These are phyloP conservation scores for Aspergillus luchuensis DNA, from an alignment of 2,329 filamentous ascomycete species.

Conservation along the genomic window DNA sequence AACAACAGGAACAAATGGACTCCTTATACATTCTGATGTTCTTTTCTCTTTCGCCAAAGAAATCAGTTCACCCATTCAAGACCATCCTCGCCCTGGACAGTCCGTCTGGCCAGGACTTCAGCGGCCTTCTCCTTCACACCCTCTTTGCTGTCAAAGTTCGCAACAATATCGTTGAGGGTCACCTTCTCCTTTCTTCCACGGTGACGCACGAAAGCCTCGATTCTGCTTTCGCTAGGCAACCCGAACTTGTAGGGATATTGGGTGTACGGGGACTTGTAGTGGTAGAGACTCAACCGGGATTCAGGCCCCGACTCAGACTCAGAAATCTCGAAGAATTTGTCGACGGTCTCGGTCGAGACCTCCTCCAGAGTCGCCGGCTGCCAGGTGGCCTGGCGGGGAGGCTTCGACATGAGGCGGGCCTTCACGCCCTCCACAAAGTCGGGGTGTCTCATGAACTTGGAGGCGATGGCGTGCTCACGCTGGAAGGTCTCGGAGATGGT, in stretches of 20 bases:
- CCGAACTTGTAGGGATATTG: constrained; percentile 75
- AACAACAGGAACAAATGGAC: neutral
- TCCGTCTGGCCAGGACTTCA: constrained; percentile 69
- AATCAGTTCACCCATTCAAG: constrained; percentile 30
- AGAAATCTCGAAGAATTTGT: constrained; percentile 68
- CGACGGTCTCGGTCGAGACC: constrained; percentile 60
- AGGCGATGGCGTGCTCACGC: constrained; percentile 80
- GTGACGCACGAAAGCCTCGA: constrained; percentile 48
- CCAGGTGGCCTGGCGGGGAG: constrained; percentile 70
- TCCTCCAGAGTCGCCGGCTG: constrained; percentile 71
- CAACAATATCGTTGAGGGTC: constrained; percentile 65
- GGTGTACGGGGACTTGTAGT: constrained; percentile 55
- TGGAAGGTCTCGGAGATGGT: constrained; percentile 81
- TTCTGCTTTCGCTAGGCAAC: constrained; percentile 68
- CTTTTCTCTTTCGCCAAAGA: constrained; percentile 2
- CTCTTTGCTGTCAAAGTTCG: constrained; percentile 63
- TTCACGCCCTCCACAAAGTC: constrained; percentile 94
- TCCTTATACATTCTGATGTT: neutral
- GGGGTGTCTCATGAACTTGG: constrained; percentile 83
- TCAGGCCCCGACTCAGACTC: constrained; percentile 29
- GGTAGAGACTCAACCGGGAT: constrained; percentile 61
- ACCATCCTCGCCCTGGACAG: constrained; percentile 49
- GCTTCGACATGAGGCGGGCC: constrained; percentile 73
- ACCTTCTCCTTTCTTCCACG: constrained; percentile 55
- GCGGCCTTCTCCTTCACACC: constrained; percentile 68